Evolutionary conservation across 495 filamentous ascomycete species (phyloP), one percentile per base, ranked within the genome.

Genomic region (Tuber brumale): DNA sequence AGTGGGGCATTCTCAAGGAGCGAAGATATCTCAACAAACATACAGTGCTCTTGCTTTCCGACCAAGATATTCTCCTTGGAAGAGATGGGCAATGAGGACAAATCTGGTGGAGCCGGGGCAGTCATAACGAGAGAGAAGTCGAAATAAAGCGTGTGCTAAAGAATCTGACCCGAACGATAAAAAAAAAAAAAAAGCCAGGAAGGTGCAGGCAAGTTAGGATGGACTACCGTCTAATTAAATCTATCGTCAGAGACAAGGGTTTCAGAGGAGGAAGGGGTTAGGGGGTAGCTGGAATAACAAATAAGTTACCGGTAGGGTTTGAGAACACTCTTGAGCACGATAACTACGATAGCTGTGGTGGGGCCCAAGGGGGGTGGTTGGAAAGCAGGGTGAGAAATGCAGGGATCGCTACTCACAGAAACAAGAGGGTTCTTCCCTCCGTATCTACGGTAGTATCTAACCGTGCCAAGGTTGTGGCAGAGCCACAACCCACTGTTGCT

Each of bases 21-120:
- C 39, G 46, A 45, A 45, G 23, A 16, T 35, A 66, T 35, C 21
- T 31, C 41, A 12, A 73, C 44, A 45, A 70, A 85, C 90, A 75
- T 84, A 97, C 94, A 99, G 83, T 99, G 96, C 84, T 99, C 95
- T 88, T 99, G 96, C 85, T 97, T 98, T 75, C 95, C 95, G 3
- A 94, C 97, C 78, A 99, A 85, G 76, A 91, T 41, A 27, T 72
- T 77, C 41, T 72, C 70, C 51, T 73, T 19, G 9, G 46, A 45
- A 43, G 31, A 19, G 14, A 78, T 43, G 14, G 69, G 73, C 45
- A 73, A 79, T 69, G 42, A 9, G 43, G 70, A 69, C 19, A 78
- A 69, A 9, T 69, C 57, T 39, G 57, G 57, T 41, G 75, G 46
- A n/a, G 37, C n/a, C 44, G 45, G 57, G 61, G 69, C 14, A 45